Evolutionary conservation across 192 early-diverging fungal genomes (phyloP), one percentile per base, ranked within the genome.

Genomic region (Coemansia sp.): DNA sequence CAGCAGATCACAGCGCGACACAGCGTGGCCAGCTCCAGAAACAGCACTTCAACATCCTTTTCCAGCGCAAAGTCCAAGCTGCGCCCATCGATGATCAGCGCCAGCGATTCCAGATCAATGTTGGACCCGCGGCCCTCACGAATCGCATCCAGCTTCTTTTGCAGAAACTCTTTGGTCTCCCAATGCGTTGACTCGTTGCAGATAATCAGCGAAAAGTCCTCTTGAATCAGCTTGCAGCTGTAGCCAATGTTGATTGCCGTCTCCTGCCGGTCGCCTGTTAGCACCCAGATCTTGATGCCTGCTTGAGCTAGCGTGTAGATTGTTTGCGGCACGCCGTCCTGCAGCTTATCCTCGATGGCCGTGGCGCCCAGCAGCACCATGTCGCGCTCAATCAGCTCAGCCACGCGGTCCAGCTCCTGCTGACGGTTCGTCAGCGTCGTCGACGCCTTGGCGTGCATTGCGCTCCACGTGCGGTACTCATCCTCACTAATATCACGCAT

Each of bases 231-330:
- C 75, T 98, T 97, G 83, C 94, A 97, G 43, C 90, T 91, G 66
- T 94, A 96, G 11, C 95, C 97, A 80, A 99, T 98, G 74, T 99
- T 98, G 82, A 99, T 97, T 19, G 97, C 97, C 2, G 97, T 99
- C 73, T 99, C 97, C 73, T 98, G 95, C 39, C 94, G 73, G 77
- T 99, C 97, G 47, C 97, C 97, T 10, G 97, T 99, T 69, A 99
- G 77, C 7, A 99, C 94, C 95, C 96, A 98, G 45, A 98, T 88
- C 65, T 94, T 93, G 79, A 98, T 96, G 8, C 94, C 94, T 1
- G 95, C 97, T 65, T 91, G 89, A 53, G 94, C 91, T 41, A 99
- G 83, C 8, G 95, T 97, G 76, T 92, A 89, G 62, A 99, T 99
- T 0, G 97, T 94, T 64, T 98, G 93, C n/a, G 95, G 95, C 25